Conservation (phyloP, 257 asterid genomes). For the Ballota nigra region DNA sequence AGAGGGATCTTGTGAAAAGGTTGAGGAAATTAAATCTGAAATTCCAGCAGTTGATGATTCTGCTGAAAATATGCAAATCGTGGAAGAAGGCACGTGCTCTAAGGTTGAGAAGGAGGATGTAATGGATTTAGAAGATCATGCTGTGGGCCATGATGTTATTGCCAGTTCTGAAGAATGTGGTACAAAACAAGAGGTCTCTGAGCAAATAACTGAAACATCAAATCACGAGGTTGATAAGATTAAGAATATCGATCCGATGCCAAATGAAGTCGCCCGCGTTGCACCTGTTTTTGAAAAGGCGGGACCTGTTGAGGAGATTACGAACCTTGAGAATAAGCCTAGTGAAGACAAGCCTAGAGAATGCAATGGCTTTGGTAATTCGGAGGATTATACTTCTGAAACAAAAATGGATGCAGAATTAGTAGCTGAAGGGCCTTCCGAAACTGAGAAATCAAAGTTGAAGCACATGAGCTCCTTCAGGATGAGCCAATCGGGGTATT, state of each 20-base stretch:
- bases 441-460: slow-evolving; percentile 31
- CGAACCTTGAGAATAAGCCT: slow-evolving; percentile 4
- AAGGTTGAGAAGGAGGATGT: slow-evolving; percentile 30
- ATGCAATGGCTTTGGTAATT: slow-evolving; percentile 26
- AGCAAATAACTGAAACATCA: slow-evolving; percentile 22
- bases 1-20: slow-evolving; percentile 29
- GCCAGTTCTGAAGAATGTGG: slow-evolving; percentile 23
- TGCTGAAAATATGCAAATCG: slow-evolving; percentile 18
- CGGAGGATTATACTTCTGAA: slow-evolving; percentile 41
- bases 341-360: slow-evolving; percentile 24
- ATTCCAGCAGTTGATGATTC: slow-evolving; percentile 23
- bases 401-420: slow-evolving; percentile 23
- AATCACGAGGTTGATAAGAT: slow-evolving; percentile 15
- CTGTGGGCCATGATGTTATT: slow-evolving; percentile 16
- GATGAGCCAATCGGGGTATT: slow-evolving; percentile 55
- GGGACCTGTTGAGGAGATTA: slow-evolving; percentile 19
- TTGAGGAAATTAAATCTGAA: slow-evolving; percentile 25
- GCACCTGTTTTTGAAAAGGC: slow-evolving; percentile 23
- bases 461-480: slow-evolving; percentile 31
- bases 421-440: slow-evolving; percentile 37
- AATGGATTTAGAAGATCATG: slow-evolving; percentile 22
- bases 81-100: slow-evolving; percentile 16
- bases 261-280: slow-evolving; percentile 9
- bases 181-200: slow-evolving; percentile 23
- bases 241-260: slow-evolving; percentile 16